Base-by-base conservation (phyloP, 352 stramenopile genomes). In the Phytopythium aichiense region DNA sequence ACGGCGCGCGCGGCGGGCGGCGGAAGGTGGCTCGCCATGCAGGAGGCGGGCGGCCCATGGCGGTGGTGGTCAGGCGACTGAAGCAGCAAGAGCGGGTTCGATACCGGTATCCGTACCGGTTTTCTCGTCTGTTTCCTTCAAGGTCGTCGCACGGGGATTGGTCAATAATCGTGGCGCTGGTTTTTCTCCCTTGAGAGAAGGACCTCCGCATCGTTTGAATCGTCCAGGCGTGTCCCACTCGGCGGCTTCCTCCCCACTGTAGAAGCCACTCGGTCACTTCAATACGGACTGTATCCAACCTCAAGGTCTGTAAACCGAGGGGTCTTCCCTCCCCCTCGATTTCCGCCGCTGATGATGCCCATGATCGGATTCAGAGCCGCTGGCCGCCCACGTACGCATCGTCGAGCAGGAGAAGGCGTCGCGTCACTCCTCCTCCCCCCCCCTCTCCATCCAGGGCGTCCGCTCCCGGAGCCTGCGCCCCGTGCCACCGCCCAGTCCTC, bases 251-350 rank as follows among this genome's bases (percentile, higher is more conserved):
- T 25, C 38, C 38, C 1, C 12, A 45, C 38, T 49, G 5, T 15
- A 23, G 2, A 23, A 23, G 9, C 18, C 20, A 7, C 18, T 4
- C 18, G 2, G 16, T 4, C n/a, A 50, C 20, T 30, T 28, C 7
- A 50, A 50, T 30, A 50, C 43, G 43, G 25, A 54, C 48, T 54
- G 48, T 54, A 54, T 54, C 48, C 48, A 54, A 37, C 28, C 28
- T 12, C 7, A n/a, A 5, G 0, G 46, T 35, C 22, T 12, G 30
- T 52, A 52, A 22, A 33, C 9, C 46, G 46, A 52, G 46, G 46
- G 7, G 8, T 9, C 15, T 9, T 20, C 45, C 22, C 22, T 50
- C 9, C 12, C 4, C 45, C 13, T 25, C 23, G 22, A 2, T 12
- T 35, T 33, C 22, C 22, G 18, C 1, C 46, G 5, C 46, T 30